Evolutionary conservation across 2,329 filamentous ascomycete species (phyloP), one percentile per base, ranked within the genome.

Genomic region (Alternaria viburni): DNA sequence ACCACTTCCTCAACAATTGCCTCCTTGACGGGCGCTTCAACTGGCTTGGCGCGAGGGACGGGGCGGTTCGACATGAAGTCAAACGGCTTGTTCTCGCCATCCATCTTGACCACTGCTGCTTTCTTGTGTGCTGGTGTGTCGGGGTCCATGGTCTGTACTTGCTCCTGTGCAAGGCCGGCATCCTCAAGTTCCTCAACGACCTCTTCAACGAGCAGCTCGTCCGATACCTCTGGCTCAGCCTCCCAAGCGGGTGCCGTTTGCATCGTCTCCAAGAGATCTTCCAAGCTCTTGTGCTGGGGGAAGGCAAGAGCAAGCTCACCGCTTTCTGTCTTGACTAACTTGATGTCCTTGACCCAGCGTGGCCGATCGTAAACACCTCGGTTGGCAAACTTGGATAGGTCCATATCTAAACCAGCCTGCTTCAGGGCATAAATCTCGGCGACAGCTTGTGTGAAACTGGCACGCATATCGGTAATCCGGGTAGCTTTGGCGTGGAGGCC

Each of bases 371-470:
- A 75, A 19, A 74, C 63, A n/a, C 74, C 76, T 26, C 70, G 70
- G 47, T 76, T 74, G 45, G 73, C 63, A 43, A 69, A 66, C 28
- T 69, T 69, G 17, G 74, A 67, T 3, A 78, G 50, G 50, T 76
- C 72, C 54, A 78, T 55, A 25, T 72, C 62, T 28, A 73, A 52
- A 17, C 70, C 71, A 6, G 74, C 70, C 43, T 78, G 65, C 56
- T 73, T 72, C 25, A 88, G 75, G 4, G 86, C 77, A 63, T 84
- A 83, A 5, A 87, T 77, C 71, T 90, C 88, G 6, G 89, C 83
- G 11, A 86, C 79, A 5, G 87, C 84, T 64, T 86, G 83, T 65
- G 87, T 86, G 44, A 89, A 81, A 30, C 84, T 81, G 46, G 73
- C 77, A 49, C 71, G 71, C 15, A 77, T 66, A 11, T 71, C 61